These are phyloP conservation scores for Deinandra increscens DNA, from an alignment of 129 eudicot genomes.

Conservation along the genomic window DNA sequence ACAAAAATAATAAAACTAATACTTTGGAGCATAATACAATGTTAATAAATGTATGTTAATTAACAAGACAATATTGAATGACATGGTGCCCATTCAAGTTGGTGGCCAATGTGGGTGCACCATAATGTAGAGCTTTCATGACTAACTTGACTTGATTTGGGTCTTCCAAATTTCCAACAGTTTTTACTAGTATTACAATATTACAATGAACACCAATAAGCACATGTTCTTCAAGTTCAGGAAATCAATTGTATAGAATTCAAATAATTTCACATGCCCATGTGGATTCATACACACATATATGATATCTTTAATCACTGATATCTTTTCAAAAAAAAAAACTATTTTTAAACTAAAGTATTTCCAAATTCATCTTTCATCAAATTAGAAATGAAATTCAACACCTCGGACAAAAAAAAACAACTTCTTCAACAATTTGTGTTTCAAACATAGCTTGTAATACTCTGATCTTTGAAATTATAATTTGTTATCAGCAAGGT, in stretches of 20 bases:
- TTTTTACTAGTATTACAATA: constrained; percentile 48
- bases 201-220: neutral
- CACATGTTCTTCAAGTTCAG: neutral
- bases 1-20: neutral
- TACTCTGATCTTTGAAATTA: constrained; percentile 12
- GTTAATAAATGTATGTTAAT: constrained; percentile 44
- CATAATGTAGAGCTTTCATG: constrained; percentile 42
- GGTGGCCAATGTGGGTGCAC: constrained; percentile 47
- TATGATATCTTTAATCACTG: constrained; percentile 41
- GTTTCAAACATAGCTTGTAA: constrained; percentile 36
- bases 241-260: neutral
- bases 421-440: constrained; percentile 40
- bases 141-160: constrained; percentile 41
- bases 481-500: constrained; percentile 5
- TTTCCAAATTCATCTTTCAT: constrained; percentile 65
- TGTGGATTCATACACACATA: constrained; percentile 44
- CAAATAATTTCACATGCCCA: constrained; percentile 42
- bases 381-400: constrained; percentile 39
- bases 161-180: constrained; percentile 46
- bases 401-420: constrained; percentile 48
- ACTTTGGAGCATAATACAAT: constrained; percentile 31
- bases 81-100: constrained; percentile 71
- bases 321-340: constrained; percentile 44
- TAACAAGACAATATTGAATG: constrained; percentile 49
- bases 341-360: constrained; percentile 49